Base-by-base conservation (phyloP, 768 basidiomycete species). In the Xerocomus potaroensis region DNA sequence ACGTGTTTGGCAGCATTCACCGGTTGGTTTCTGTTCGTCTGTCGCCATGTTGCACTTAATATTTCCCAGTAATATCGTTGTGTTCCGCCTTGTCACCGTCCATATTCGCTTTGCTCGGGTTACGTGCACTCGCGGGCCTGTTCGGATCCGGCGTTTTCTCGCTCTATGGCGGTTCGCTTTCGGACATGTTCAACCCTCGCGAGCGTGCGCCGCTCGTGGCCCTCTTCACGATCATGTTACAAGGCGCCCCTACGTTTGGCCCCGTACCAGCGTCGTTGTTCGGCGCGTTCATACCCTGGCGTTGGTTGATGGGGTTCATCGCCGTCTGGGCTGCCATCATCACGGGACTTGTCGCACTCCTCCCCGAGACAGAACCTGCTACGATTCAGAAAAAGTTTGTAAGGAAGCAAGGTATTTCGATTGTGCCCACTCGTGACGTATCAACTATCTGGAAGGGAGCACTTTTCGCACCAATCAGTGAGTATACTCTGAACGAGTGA, bases 161-260 rank as follows among this genome's bases (percentile, higher is more conserved):
- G 2, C 49, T 64, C n/a, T 64, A 64, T 31, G 62, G 62, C 3
- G 62, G 62, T 18, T 61, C 62, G 12, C 52, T 64, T 32, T 55
- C 62, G 26, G 62, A 64, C 15, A 59, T 64, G 55, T 64, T 64
- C 23, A 50, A 51, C 24, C 60, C 62, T 18, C 55, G 45, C 11
- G 62, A 64, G 42, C 62, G 62, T 12, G 62, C 55, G 0, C 57
- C 62, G 15, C 50, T 64, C 16, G 58, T 63, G 11, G 62, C 62
- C 4, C 52, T 63, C n/a, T 63, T 63, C 37, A 64, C 62, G 5
- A 33, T 64, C 29, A 55, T 64, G 41, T n/a, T 64, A 16, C 62
- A 63, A 30, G 62, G 62, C 14, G 62, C 62, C 3, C 62, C 62
- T 4, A 61, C 62, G 1, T 55, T 63, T 34, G 62, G 62, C 1